Evolutionary conservation across 106 monocot species (phyloP).

Genomic region (Agapanthus africanus): DNA sequence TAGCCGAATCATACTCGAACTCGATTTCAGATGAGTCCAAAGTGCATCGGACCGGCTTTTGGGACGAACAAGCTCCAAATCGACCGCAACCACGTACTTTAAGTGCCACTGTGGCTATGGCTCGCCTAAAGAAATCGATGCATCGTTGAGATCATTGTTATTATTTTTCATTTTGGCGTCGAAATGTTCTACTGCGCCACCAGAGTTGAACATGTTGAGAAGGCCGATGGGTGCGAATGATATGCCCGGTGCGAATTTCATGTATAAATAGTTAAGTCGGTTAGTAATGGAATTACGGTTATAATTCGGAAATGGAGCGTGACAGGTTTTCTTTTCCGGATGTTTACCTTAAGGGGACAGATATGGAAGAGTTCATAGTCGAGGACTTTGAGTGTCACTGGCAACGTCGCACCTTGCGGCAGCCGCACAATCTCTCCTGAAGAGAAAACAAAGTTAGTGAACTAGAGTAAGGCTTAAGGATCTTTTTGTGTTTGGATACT

Average conservation of each 20-base stretch:
- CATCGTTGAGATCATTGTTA: too few relatives aligned
- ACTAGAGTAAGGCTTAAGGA: too few relatives aligned
- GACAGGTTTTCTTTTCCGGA: too few relatives aligned
- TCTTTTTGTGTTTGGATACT: too few relatives aligned
- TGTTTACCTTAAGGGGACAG: slow-evolving; percentile 31
- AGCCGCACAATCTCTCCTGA: slow-evolving; percentile 34
- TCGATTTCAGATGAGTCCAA: slow-evolving; percentile 24
- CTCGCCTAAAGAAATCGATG: too few relatives aligned
- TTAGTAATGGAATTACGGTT: too few relatives aligned
- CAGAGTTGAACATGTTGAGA: slow-evolving; percentile 50
- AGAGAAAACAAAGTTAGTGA: too few relatives aligned
- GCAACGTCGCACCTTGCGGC: slow-evolving; percentile 23
- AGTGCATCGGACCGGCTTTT: slow-evolving; percentile 20
- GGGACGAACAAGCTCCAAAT: slow-evolving; percentile 40
- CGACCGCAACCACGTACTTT: slow-evolving; percentile 39
- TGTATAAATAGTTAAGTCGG: too few relatives aligned
- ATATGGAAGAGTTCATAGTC: slow-evolving; percentile 57
- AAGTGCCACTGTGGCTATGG: slow-evolving; percentile 14
- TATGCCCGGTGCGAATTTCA: slow-evolving; percentile 20
- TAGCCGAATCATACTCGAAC: slow-evolving; percentile 28
- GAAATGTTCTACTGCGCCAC: slow-evolving; percentile 45
- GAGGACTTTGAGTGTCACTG: slow-evolving; percentile 41
- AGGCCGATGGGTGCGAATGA: slow-evolving; percentile 38
- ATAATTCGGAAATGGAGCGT: too few relatives aligned
- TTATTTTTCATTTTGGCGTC: background rate